A percentile compares a stretch with the other conserved stretches of the same genome.
Conservation (phyloP, 768 basidiomycete genomes). For the Auriscalpium microsporum region DNA sequence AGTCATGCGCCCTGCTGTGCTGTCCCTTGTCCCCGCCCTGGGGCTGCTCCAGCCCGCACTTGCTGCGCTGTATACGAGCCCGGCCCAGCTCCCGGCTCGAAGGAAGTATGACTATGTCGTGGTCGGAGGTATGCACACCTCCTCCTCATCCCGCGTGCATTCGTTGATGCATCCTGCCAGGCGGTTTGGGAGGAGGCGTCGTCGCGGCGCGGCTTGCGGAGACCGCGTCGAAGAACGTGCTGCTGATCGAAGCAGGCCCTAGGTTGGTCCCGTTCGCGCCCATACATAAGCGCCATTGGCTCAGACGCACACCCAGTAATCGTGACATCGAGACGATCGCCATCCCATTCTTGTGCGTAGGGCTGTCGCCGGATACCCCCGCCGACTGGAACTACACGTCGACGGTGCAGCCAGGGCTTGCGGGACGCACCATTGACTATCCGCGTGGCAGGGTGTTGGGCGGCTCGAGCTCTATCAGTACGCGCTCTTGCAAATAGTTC, state of each 20-base stretch:
- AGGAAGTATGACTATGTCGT: conserved; percentile 32
- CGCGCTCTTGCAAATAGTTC: background rate
- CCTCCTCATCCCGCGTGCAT: background rate
- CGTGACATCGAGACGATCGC: conserved; percentile 10
- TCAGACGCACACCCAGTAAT: conserved; percentile 3
- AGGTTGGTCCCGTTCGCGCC: background rate
- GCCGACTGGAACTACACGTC: conserved; percentile 24
- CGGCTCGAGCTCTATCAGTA: conserved; percentile 21
- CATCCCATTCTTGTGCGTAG: conserved; percentile 12
- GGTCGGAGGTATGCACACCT: conserved; percentile 19
- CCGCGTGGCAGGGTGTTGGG: conserved; percentile 21
- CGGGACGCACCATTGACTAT: conserved; percentile 14
- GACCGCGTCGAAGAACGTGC: conserved; percentile 26
- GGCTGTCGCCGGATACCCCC: conserved; percentile 11
- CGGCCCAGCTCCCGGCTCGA: conserved; percentile 1
- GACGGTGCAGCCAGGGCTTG: conserved; percentile 15
- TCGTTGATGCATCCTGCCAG: conserved; percentile 2
- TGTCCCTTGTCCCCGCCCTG: background rate
- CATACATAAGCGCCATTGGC: too few relatives aligned
- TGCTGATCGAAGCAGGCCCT: conserved; percentile 23
- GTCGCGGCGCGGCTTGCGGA: conserved; percentile 32
- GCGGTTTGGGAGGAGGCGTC: conserved; percentile 31
- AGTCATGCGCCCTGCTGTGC: background rate
- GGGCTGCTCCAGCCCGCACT: background rate
- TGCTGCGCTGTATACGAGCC: conserved; percentile 4